Conservation (phyloP, 306 rosid genomes). For the Ormosia semicastrata region DNA sequence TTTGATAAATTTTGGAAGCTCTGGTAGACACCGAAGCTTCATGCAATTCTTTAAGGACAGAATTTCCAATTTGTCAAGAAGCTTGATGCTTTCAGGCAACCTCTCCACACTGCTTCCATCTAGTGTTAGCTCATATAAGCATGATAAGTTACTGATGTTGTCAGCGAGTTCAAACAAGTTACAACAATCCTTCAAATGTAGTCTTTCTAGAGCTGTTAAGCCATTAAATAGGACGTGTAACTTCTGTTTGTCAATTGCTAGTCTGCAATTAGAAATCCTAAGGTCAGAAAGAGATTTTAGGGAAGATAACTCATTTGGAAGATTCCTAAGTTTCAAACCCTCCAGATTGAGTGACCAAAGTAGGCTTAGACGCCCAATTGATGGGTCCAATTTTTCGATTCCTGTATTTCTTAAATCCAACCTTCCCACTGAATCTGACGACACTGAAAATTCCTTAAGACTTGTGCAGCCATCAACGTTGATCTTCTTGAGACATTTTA, state of each 20-base stretch:
- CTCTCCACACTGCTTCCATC: background rate
- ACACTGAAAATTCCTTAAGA: background rate
- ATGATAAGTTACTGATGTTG: background rate
- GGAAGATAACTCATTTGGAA: too few species aligned
- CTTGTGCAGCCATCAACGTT: background rate
- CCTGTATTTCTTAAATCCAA: background rate
- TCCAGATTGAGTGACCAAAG: too few species aligned
- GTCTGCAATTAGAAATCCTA: too few species aligned
- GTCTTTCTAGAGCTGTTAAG: too few species aligned
- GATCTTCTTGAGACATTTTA: background rate
- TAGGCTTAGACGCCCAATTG: too few species aligned
- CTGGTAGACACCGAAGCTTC: slow-evolving; percentile 26
- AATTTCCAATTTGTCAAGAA: background rate
- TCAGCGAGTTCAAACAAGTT: background rate
- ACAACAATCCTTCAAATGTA: background rate
- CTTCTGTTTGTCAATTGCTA: too few species aligned
- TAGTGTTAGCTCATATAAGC: background rate
- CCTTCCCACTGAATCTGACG: background rate
- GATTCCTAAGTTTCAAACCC: too few species aligned
- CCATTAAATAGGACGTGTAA: too few species aligned
- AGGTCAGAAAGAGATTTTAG: too few species aligned
- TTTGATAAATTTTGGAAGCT: slow-evolving; percentile 2
- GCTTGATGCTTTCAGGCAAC: slow-evolving; percentile 6
- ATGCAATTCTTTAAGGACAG: background rate
- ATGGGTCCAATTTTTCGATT: background rate